Percentiles rank a stretch among this genome's conserved stretches.
phyloP scores from a whole-genome alignment of 2,329 filamentous ascomycete genomes.

The Leptographium flavum region DNA sequence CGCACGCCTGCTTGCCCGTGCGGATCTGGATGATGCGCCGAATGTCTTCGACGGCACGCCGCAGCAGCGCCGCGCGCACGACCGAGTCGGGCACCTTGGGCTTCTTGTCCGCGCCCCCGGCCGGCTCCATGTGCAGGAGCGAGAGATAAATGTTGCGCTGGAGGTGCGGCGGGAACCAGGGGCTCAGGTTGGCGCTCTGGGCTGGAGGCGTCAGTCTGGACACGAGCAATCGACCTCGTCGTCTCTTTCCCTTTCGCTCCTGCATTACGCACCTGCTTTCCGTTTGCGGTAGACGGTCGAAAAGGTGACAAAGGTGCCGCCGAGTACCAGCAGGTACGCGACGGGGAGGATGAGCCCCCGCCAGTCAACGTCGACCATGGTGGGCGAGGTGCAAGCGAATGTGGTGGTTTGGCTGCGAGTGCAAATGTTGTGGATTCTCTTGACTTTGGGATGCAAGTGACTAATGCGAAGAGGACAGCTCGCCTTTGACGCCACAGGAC shows the following conservation, averaged over 20 bases:
- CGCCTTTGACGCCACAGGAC: too few species aligned
- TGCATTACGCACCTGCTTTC: slow-evolving; percentile 54
- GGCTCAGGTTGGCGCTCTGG: slow-evolving; percentile 71
- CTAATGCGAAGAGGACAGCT: too few species aligned
- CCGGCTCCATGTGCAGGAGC: slow-evolving; percentile 62
- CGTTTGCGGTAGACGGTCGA: slow-evolving; percentile 85
- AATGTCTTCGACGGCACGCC: slow-evolving; percentile 86
- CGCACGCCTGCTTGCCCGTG: slow-evolving; percentile 75
- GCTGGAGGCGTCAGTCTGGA: slow-evolving; percentile 26
- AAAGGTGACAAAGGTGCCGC: slow-evolving; percentile 82
- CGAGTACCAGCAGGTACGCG: slow-evolving; percentile 76
- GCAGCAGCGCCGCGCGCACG: slow-evolving; percentile 73
- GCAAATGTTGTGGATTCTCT: too few species aligned
- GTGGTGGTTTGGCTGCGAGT: too few species aligned
- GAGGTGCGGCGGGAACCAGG: slow-evolving; percentile 86
- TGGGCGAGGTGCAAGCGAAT: too few species aligned
- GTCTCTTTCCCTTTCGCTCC: too few species aligned
- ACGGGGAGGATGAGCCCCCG: slow-evolving; percentile 73
- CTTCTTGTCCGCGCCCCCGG: slow-evolving; percentile 37
- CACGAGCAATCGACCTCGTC: not conserved
- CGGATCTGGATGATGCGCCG: slow-evolving; percentile 80
- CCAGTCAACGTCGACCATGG: slow-evolving; percentile 56
- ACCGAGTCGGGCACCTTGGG: slow-evolving; percentile 67
- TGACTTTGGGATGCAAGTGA: too few species aligned
- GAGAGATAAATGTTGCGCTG: slow-evolving; percentile 92